These are phyloP conservation scores for Agrocybe praecox DNA, from an alignment of 768 basidiomycete species.

Conservation along the genomic window DNA sequence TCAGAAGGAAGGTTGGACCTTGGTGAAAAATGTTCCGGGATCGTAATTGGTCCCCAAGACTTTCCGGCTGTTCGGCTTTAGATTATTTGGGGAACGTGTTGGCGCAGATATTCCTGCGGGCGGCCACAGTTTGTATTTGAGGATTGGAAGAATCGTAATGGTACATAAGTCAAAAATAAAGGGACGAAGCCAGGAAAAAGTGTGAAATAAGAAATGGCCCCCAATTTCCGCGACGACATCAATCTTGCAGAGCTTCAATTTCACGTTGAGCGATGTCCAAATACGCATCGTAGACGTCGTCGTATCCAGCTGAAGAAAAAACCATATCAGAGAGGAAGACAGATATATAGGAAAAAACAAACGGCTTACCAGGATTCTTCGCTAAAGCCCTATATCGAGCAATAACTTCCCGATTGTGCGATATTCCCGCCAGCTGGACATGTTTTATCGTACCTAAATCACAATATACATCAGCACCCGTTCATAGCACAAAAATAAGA, in stretches of 20 bases:
- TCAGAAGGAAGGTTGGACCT: constrained; percentile 1
- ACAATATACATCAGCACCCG: no score
- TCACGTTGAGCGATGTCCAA: constrained; percentile 59
- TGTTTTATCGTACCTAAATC: no score
- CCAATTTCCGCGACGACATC: no score
- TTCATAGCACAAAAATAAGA: no score
- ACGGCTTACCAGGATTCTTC: no score
- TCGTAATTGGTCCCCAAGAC: background rate
- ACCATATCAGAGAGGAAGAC: background rate
- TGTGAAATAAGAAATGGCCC: no score
- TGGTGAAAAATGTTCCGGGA: background rate
- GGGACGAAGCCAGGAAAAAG: no score
- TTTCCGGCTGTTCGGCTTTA: constrained; percentile 9
- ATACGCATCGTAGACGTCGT: constrained; percentile 62
- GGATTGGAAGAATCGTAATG: background rate
- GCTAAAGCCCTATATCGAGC: constrained; percentile 63
- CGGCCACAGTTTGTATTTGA: background rate
- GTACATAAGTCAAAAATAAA: no score
- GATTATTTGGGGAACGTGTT: background rate
- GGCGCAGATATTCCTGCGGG: background rate
- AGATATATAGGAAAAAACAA: background rate
- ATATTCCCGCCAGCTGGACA: constrained; percentile 74
- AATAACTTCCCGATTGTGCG: constrained; percentile 71
- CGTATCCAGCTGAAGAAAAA: constrained; percentile 49
- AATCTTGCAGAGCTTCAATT: no score